Base-by-base conservation (phyloP, 2,329 filamentous ascomycete species). In the Hypocreales sp. region DNA sequence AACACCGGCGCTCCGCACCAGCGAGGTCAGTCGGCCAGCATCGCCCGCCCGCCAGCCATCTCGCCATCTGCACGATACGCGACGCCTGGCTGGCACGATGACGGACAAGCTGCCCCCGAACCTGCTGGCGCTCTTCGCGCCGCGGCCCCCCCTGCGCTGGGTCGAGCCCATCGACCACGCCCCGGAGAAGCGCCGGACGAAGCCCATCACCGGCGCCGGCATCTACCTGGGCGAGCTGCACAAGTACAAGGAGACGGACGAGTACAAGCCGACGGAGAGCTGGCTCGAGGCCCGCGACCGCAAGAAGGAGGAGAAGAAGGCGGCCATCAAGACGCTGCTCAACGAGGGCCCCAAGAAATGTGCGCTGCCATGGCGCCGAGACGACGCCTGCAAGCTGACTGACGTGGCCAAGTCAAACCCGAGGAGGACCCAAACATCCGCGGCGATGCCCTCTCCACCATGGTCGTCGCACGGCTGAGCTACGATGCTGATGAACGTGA, bases 81-180 rank as follows among this genome's bases (percentile, higher is more conserved):
- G 24, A 14, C 33, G 23, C 25, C 22, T 25, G 20, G 24, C 21
- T 12, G 18, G 26, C 27, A 30, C 24, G 35, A 98, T 95, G 90
- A 95, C 90, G 27, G 87, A 94, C 66, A 90, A 92, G 58, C 78
- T 98, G 13, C 87, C 90, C 32, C 82, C 80, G 30, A 87, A 92
- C 50, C 70, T 95, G 33, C 68, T 95, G 44, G 80, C 81, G 56
- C 81, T 95, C 40, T 98, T 98, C 61, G 81, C 87, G 57, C 82
- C 90, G 49, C 81, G 90, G 33, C 90, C 90, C 42, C 79, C 87
- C 33, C 61, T 95, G 49, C 79, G 84, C 55, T 95, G 82, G 67
- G 73, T 93, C 34, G 78, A 79, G 34, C 81, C 84, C 6, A 64
- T 68, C 41, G 87, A 95, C 55, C 66, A 80, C 50, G 72, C 86